Percentiles rank a stretch among this genome's conserved stretches.
phyloP scores from a whole-genome alignment of 2,329 filamentous ascomycete genomes.

The Diaporthe citri region DNA sequence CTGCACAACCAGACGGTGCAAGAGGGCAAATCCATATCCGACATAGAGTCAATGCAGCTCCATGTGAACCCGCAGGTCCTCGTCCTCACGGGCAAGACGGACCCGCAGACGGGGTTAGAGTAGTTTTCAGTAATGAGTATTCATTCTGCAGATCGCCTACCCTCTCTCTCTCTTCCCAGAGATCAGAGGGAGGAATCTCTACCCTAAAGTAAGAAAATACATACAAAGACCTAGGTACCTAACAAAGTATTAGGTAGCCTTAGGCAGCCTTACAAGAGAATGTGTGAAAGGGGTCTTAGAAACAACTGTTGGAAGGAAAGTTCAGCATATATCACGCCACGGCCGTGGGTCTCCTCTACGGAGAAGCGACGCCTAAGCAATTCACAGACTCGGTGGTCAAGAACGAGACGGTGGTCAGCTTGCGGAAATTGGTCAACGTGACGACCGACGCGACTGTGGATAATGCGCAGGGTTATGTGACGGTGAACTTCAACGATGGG shows the following conservation, averaged over 20 bases:
- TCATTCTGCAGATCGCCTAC: no score
- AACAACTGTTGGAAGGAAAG: constrained; percentile 59
- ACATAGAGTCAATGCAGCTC: constrained; percentile 56
- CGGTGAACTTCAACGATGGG: constrained; percentile 32
- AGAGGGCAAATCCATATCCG: constrained; percentile 45
- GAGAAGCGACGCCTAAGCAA: constrained; percentile 63
- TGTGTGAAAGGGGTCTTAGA: no score
- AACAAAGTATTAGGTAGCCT: no score
- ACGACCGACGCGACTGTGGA: constrained; percentile 54
- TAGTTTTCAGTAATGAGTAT: no score
- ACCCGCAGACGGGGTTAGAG: constrained; percentile 56
- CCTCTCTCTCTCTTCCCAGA: no score
- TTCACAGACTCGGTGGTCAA: constrained; percentile 62
- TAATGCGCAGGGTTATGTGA: constrained; percentile 52
- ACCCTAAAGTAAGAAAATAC: no score
- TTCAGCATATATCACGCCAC: constrained; percentile 68
- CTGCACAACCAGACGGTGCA: constrained; percentile 52
- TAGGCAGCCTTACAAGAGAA: no score
- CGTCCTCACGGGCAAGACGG: constrained; percentile 64
- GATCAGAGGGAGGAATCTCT: no score
- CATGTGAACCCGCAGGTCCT: constrained; percentile 65
- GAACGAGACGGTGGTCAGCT: constrained; percentile 53
- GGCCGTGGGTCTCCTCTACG: constrained; percentile 63
- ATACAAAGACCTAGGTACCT: no score
- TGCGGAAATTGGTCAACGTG: constrained; percentile 61